These are phyloP conservation scores for Pezicula carpinea DNA, from an alignment of 2,329 filamentous ascomycete species.

Conservation along the genomic window DNA sequence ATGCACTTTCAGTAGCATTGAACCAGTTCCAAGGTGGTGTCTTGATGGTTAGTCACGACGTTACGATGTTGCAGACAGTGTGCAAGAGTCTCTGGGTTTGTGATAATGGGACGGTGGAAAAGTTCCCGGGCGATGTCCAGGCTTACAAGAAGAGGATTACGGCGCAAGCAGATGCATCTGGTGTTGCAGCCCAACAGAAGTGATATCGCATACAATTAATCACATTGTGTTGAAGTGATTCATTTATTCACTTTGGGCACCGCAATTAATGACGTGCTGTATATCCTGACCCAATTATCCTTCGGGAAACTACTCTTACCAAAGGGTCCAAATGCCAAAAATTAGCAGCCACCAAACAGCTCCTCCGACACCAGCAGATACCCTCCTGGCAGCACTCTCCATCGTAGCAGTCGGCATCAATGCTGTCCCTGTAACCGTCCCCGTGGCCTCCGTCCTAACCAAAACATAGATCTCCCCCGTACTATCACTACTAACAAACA, in stretches of 20 bases:
- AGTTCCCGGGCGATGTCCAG: conserved; percentile 92
- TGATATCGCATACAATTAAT: too few species aligned
- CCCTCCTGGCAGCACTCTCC: neutral
- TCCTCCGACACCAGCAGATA: too few species aligned
- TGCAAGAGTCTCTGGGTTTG: conserved; percentile 96
- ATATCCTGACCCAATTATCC: too few species aligned
- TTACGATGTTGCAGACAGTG: conserved; percentile 96
- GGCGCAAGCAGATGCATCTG: conserved; percentile 80
- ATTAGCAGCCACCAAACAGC: too few species aligned
- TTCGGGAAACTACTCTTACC: too few species aligned
- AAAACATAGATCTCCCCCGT: conserved; percentile 64
- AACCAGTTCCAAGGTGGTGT: conserved; percentile 89
- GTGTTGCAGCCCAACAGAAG: conserved; percentile 67
- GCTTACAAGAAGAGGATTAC: conserved; percentile 96
- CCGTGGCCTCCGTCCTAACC: conserved; percentile 14
- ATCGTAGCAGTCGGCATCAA: conserved; percentile 1
- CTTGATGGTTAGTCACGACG: conserved; percentile 98
- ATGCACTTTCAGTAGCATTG: conserved; percentile 81
- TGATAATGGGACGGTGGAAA: conserved; percentile 87
- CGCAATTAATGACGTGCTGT: too few species aligned
- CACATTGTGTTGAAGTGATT: too few species aligned
- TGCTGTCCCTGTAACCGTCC: conserved; percentile 2
- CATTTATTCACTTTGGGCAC: too few species aligned
- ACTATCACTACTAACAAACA: conserved; percentile 59
- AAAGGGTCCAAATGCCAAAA: too few species aligned